These are phyloP conservation scores for Thinopyrum obtusiflorum DNA, from an alignment of 202 grass and related monocot species.

Conservation along the genomic window DNA sequence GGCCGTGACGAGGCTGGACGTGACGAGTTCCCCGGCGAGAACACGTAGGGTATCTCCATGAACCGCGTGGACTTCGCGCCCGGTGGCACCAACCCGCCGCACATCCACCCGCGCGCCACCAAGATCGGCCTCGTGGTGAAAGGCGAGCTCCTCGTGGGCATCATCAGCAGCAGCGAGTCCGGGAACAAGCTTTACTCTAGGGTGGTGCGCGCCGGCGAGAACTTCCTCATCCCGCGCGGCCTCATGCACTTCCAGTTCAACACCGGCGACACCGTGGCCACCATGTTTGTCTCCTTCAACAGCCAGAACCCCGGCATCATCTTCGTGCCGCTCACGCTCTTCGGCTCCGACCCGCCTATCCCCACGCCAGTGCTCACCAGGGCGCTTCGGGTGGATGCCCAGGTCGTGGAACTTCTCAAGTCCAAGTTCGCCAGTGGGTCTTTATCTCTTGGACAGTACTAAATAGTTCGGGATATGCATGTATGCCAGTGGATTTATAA, in stretches of 20 bases:
- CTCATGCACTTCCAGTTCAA: slow-evolving; percentile 78
- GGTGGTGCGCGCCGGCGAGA: slow-evolving; percentile 46
- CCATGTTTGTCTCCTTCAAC: slow-evolving; percentile 57
- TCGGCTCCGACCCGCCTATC: slow-evolving; percentile 57
- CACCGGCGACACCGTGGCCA: slow-evolving; percentile 34
- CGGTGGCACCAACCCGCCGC: slow-evolving; percentile 68
- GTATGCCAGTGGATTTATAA: not conserved
- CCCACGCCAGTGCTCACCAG: slow-evolving; percentile 52
- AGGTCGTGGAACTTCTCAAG: slow-evolving; percentile 45
- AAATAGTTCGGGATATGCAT: not conserved
- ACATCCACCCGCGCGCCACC: slow-evolving; percentile 58
- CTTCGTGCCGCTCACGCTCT: slow-evolving; percentile 40
- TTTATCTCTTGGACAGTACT: not conserved
- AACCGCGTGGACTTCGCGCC: slow-evolving; percentile 64
- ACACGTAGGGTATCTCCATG: slow-evolving; percentile 73
- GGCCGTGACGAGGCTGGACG: slow-evolving; percentile 50
- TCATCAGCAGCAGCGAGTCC: slow-evolving; percentile 44
- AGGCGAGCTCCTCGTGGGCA: slow-evolving; percentile 54
- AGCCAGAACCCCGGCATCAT: slow-evolving; percentile 54
- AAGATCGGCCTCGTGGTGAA: slow-evolving; percentile 41
- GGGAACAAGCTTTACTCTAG: slow-evolving; percentile 43
- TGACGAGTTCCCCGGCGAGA: slow-evolving; percentile 43
- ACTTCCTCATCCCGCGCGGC: slow-evolving; percentile 55
- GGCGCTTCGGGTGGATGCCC: slow-evolving; percentile 49
- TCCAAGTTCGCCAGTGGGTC: slow-evolving; percentile 45